phyloP scores from a whole-genome alignment of 208 protist genomes.

The Spongospora subterranea region DNA sequence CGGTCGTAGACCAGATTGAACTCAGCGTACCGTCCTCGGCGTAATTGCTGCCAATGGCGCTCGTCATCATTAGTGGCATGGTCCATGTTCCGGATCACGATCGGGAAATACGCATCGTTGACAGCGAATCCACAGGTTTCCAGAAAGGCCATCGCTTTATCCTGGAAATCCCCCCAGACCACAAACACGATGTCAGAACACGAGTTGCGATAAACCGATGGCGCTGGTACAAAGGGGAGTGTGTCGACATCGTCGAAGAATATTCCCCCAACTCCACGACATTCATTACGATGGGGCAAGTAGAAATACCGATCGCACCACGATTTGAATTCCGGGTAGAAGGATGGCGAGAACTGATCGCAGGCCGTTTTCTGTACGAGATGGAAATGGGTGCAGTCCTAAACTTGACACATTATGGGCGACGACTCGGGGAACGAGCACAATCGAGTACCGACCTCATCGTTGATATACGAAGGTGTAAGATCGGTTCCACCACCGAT shows the following conservation, averaged over 20 bases:
- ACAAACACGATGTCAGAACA: not conserved
- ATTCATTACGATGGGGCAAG: conserved; percentile 72
- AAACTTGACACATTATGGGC: not conserved
- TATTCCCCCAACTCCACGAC: conserved; percentile 74
- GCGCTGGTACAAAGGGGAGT: not conserved
- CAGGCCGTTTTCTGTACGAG: conserved; percentile 62
- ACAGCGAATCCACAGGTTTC: conserved; percentile 16
- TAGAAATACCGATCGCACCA: conserved; percentile 74
- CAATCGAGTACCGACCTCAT: conserved; percentile 70
- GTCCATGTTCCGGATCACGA: conserved; percentile 56
- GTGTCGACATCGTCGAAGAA: conserved; percentile 74
- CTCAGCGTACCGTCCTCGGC: conserved; percentile 73
- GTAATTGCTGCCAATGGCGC: conserved; percentile 73
- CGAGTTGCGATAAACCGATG: not conserved
- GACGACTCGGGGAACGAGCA: conserved; percentile 63
- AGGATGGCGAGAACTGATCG: conserved; percentile 69
- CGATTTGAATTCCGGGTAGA: conserved; percentile 70
- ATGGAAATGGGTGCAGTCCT: conserved; percentile 48
- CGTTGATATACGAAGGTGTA: conserved; percentile 68
- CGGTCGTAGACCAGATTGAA: conserved; percentile 76
- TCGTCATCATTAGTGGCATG: conserved; percentile 66
- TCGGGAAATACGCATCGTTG: conserved; percentile 63
- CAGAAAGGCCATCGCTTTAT: conserved; percentile 1
- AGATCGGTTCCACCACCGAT: conserved; percentile 72
- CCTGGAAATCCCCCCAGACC: not conserved